Base-by-base conservation (phyloP, 2,329 filamentous ascomycete species). In the Exophiala oligosperma region DNA sequence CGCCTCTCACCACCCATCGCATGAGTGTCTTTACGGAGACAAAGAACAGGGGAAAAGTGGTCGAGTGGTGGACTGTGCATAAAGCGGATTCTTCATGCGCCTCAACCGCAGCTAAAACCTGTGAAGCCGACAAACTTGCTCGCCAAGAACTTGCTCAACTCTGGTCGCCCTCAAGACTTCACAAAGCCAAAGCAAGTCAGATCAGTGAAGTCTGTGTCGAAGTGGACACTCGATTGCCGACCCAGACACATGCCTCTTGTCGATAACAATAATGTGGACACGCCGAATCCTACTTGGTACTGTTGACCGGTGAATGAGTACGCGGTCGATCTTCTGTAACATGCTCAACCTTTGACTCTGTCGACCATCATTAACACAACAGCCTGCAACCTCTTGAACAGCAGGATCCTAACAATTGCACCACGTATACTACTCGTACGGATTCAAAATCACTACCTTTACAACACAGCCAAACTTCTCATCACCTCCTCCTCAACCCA, bases 61-160 rank as follows among this genome's bases (percentile, higher is more conserved):
- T 35, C 9, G 7, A 35, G 6, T 35, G 32, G 32, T 11, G 32
- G 9, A 35, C 32, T 35, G 32, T 35, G 32, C 32, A 8, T 8
- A 35, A 35, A 35, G 32, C 32, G 32, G 32, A 43, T 23, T 23
- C 14, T n/a, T 5, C 40, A 11, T n/a, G 40, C 40, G 40, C 40
- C 40, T n/a, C 40, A 43, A 17, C 40, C 40, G 46, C 46, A 48
- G 24, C 46, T 48, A 48, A 48, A 48, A 8, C 3, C n/a, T 14
- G 24, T 26, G 24, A 47, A 29, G 28, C 17, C 23, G 46, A 48
- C 28, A 48, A 48, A 48, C 46, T 29, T 48, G 46, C 46, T 48
- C 46, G 46, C 46, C 46, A 48, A 48, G 46, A 48, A 48, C 46
- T 48, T 48, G 46, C 46, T 48, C 46, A 48, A 48, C 32, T 9